These are phyloP conservation scores for Myxozyma lipomycoides DNA, from an alignment of 805 yeast species.

Conservation along the genomic window DNA sequence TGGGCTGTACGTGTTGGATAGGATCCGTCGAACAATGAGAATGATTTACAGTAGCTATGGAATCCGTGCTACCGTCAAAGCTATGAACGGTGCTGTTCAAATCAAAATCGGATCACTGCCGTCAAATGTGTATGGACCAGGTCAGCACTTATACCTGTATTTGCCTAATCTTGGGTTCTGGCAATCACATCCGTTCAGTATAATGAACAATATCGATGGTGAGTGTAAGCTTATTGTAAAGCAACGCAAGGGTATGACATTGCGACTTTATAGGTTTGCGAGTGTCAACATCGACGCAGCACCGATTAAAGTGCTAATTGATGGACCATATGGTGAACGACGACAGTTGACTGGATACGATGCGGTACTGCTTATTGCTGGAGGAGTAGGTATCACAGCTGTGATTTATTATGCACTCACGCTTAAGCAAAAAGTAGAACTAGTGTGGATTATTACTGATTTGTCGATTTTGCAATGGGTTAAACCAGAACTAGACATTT, in stretches of 20 bases:
- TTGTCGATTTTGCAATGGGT: constrained; percentile 11
- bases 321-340: constrained; percentile 57
- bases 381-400: constrained; percentile 65
- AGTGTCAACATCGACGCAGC: background rate
- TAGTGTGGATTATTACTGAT: constrained; percentile 13
- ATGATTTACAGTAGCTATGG: constrained; percentile 45
- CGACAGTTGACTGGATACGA: constrained; percentile 46
- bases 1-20: constrained; percentile 66
- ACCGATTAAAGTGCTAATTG: constrained; percentile 37
- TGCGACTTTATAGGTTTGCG: background rate
- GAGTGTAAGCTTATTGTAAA: background rate
- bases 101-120: background rate
- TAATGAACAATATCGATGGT: constrained; percentile 1
- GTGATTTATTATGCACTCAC: constrained; percentile 46
- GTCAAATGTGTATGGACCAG: constrained; percentile 6
- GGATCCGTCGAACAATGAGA: constrained; percentile 37
- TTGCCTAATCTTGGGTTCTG: constrained; percentile 7
- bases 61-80: constrained; percentile 40
- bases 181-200: constrained; percentile 16
- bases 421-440: constrained; percentile 2
- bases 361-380: constrained; percentile 52
- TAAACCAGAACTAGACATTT: constrained; percentile 1
- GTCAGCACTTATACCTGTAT: constrained; percentile 17
- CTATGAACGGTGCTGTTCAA: background rate
- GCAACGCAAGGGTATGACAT: constrained; percentile 1